Conservation (phyloP, 768 basidiomycete genomes). For the Tephrocybe sp. region DNA sequence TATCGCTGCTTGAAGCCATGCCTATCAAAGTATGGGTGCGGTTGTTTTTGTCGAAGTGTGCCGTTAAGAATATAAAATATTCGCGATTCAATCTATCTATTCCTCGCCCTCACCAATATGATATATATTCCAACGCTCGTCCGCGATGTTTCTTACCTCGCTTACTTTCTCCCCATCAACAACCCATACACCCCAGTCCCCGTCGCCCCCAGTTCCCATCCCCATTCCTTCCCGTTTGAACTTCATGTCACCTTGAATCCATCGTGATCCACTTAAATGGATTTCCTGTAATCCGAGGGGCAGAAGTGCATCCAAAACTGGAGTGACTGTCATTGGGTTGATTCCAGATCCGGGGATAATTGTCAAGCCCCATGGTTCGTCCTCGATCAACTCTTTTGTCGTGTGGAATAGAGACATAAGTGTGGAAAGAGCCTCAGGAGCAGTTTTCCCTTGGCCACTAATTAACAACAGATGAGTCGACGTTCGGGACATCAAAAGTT, state of each 20-base stretch:
- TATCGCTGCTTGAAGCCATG: too few relatives aligned
- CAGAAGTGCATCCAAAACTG: conserved; percentile 47
- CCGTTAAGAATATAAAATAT: too few relatives aligned
- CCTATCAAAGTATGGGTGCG: too few relatives aligned
- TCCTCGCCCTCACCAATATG: conserved; percentile 2
- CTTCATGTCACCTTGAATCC: conserved; percentile 52
- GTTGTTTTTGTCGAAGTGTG: too few relatives aligned
- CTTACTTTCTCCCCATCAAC: conserved; percentile 53
- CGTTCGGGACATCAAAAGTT: background rate
- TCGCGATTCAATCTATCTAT: conserved; percentile 1
- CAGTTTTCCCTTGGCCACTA: conserved; percentile 54
- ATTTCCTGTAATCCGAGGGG: conserved; percentile 63
- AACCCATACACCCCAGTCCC: conserved; percentile 70
- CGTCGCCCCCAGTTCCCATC: conserved; percentile 55
- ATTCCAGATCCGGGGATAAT: conserved; percentile 81
- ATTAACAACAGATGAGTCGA: background rate
- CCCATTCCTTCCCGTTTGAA: conserved; percentile 59
- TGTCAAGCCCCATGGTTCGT: conserved; percentile 37
- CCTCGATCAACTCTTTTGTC: conserved; percentile 33
- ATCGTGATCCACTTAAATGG: conserved; percentile 72
- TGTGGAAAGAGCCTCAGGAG: conserved; percentile 36
- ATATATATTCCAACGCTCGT: conserved; percentile 30
- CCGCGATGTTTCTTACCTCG: conserved; percentile 48
- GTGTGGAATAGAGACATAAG: conserved; percentile 39
- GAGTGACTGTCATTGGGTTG: conserved; percentile 50